A percentile compares a stretch with the other conserved stretches of the same genome.
These are phyloP conservation scores for Heliamphora exappendiculata DNA, from an alignment of 148 eudicot species.

Conservation along the genomic window DNA sequence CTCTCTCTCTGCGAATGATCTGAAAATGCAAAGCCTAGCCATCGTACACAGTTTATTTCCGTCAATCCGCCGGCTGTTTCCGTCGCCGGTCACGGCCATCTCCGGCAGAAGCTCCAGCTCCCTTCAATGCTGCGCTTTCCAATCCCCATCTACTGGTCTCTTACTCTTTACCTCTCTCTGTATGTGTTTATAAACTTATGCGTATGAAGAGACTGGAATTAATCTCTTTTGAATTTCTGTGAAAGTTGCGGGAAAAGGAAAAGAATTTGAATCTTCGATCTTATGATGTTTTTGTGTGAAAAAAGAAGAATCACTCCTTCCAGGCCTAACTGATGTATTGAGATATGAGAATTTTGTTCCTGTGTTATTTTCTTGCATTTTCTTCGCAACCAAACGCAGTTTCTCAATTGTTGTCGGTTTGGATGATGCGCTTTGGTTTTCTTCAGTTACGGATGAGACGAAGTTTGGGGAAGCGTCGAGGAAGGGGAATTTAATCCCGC, in stretches of 20 bases:
- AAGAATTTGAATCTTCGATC: not conserved
- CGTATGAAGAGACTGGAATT: not conserved
- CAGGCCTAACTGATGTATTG: not conserved
- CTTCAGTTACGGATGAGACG: conserved; percentile 25
- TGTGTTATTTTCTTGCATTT: not conserved
- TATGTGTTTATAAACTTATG: not conserved
- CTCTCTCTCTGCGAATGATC: not conserved
- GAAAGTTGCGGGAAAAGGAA: not conserved
- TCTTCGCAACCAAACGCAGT: not conserved
- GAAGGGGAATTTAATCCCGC: conserved; percentile 54
- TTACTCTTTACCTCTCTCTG: not conserved
- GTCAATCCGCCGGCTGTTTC: conserved; percentile 13
- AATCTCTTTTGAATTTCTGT: not conserved
- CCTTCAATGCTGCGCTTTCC: conserved; percentile 23
- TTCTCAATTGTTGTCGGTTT: not conserved
- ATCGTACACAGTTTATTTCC: conserved; percentile 18
- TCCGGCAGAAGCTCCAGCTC: conserved; percentile 5
- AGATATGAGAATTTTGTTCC: not conserved
- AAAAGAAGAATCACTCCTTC: not conserved
- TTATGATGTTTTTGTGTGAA: not conserved
- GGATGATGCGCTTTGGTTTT: not conserved
- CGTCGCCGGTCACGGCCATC: conserved; percentile 13
- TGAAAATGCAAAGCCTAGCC: conserved; percentile 22
- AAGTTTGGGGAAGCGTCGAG: conserved; percentile 47
- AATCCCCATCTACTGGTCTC: conserved; percentile 28